phyloP scores from a whole-genome alignment of 2,329 filamentous ascomycete genomes.

The Sarocladium brachiariae region DNA sequence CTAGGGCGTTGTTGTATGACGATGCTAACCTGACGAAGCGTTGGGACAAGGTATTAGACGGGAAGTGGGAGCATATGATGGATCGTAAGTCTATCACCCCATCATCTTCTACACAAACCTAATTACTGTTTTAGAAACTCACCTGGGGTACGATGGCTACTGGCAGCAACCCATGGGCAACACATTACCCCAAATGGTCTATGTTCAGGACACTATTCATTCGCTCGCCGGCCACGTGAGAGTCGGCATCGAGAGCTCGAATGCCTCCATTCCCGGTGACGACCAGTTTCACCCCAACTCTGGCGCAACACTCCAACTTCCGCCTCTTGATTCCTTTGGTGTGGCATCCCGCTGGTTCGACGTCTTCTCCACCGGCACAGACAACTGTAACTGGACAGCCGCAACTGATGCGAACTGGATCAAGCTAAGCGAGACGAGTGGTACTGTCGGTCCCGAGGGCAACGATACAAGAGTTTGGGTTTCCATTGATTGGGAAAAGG shows the following conservation, averaged over 20 bases:
- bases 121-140: slow-evolving; percentile 33
- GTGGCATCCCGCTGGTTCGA: slow-evolving; percentile 52
- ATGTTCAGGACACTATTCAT: slow-evolving; percentile 22
- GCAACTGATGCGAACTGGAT: slow-evolving; percentile 42
- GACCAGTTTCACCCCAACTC: slow-evolving; percentile 34
- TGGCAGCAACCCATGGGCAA: slow-evolving; percentile 72
- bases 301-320: slow-evolving; percentile 44
- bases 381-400: slow-evolving; percentile 44
- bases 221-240: slow-evolving; percentile 51
- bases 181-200: slow-evolving; percentile 44
- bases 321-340: slow-evolving; percentile 52
- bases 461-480: slow-evolving; percentile 13
- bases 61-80: slow-evolving; percentile 58
- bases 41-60: slow-evolving; percentile 51
- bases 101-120: not conserved
- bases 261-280: slow-evolving; percentile 60
- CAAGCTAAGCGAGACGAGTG: slow-evolving; percentile 42
- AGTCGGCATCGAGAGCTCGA: slow-evolving; percentile 55
- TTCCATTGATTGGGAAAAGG: slow-evolving; percentile 15
- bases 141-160: slow-evolving; percentile 43
- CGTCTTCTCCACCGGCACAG: slow-evolving; percentile 42
- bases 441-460: slow-evolving; percentile 38
- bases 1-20: slow-evolving; percentile 46
- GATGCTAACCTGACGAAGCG: slow-evolving; percentile 48
- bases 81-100: slow-evolving; percentile 33